Percentiles rank a stretch among this genome's conserved stretches.
phyloP scores from a whole-genome alignment of 768 basidiomycete species.

The Tricholoma furcatifolium region DNA sequence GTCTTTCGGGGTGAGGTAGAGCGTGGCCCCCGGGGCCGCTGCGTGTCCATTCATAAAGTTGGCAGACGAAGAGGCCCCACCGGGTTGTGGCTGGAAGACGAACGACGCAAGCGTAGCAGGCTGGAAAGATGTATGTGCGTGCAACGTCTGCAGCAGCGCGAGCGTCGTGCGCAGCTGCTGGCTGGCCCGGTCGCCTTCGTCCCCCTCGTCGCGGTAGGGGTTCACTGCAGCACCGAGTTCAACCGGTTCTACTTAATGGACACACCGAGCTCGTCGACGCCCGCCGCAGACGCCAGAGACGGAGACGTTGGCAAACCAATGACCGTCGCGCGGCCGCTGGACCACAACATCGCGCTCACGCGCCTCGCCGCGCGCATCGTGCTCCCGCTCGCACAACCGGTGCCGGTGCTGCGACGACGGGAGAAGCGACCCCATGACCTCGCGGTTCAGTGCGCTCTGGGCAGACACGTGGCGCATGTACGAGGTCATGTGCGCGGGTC shows the following conservation, averaged over 20 bases:
- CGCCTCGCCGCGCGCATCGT: slow-evolving; percentile 32
- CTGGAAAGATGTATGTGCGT: slow-evolving; percentile 61
- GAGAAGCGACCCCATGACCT: slow-evolving; percentile 36
- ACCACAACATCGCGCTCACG: slow-evolving; percentile 51
- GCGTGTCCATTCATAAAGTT: too few species aligned
- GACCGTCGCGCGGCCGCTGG: slow-evolving; percentile 38
- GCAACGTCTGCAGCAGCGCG: slow-evolving; percentile 66
- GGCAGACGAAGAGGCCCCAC: background rate
- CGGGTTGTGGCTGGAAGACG: slow-evolving; percentile 23
- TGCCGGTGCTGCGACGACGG: slow-evolving; percentile 64
- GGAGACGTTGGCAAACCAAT: slow-evolving; percentile 30
- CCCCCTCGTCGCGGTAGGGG: slow-evolving; percentile 14
- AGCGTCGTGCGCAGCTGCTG: slow-evolving; percentile 46
- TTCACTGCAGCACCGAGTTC: background rate
- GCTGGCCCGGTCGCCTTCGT: slow-evolving; percentile 25
- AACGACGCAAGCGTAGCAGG: slow-evolving; percentile 44
- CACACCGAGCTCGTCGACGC: slow-evolving; percentile 20
- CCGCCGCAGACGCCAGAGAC: too few species aligned
- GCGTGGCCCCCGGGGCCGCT: slow-evolving; percentile 19
- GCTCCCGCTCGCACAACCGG: slow-evolving; percentile 47
- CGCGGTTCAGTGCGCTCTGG: slow-evolving; percentile 46
- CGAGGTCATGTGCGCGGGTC: slow-evolving; percentile 76
- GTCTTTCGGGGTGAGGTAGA: slow-evolving; percentile 58
- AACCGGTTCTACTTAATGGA: background rate
- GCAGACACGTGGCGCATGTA: slow-evolving; percentile 79